phyloP scores from a whole-genome alignment of 208 protist genomes.

The Trypanosoma brucei region DNA sequence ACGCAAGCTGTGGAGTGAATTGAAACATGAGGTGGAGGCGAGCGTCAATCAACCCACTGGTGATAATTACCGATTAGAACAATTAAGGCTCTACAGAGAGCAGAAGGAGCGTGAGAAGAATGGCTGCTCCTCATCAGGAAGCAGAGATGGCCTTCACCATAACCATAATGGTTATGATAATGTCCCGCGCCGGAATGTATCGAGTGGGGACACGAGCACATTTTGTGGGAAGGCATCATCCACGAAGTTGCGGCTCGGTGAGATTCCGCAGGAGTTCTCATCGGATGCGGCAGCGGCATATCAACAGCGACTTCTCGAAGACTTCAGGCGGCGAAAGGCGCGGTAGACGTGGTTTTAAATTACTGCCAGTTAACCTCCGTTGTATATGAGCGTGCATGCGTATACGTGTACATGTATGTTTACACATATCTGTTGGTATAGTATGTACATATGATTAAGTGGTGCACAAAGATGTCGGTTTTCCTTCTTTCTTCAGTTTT shows the following conservation, averaged over 20 bases:
- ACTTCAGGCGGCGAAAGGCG: constrained; percentile 44
- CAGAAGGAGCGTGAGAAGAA: constrained; percentile 29
- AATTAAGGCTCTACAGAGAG: constrained; percentile 61
- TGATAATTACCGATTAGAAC: constrained; percentile 65
- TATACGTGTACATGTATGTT: no score
- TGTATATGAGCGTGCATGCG: no score
- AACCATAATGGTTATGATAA: not conserved
- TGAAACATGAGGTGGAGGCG: constrained; percentile 63
- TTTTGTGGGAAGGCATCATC: not conserved
- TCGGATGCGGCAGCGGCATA: constrained; percentile 72
- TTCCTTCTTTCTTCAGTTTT: constrained; percentile 2
- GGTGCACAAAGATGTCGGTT: constrained; percentile 2
- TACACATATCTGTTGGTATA: no score
- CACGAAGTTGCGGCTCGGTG: not conserved
- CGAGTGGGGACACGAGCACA: no score
- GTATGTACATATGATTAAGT: no score
- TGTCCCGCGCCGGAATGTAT: no score
- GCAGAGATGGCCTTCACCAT: constrained; percentile 1
- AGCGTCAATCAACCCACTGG: constrained; percentile 50
- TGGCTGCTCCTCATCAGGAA: not conserved
- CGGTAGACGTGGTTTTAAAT: constrained; percentile 6
- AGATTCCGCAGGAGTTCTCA: constrained; percentile 66
- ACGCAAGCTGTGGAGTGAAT: constrained; percentile 44
- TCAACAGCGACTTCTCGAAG: constrained; percentile 76
- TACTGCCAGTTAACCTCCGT: not conserved